Base-by-base conservation (phyloP, 2,329 filamentous ascomycete genomes). In the Cytospora schulzeri region DNA sequence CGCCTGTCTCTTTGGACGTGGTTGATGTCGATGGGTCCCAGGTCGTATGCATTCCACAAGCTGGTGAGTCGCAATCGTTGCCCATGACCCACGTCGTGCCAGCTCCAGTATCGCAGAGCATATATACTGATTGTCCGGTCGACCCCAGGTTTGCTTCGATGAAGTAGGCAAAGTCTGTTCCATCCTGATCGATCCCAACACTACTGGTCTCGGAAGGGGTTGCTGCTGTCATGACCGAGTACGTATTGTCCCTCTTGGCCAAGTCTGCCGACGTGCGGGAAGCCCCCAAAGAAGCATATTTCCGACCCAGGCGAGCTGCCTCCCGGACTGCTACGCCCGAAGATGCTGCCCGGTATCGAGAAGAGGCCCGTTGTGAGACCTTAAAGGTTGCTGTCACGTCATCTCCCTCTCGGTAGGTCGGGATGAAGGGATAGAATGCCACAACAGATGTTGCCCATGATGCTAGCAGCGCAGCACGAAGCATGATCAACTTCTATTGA, bases 51-150 rank as follows among this genome's bases (percentile, higher is more conserved):
- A 81, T 79, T 33, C 77, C 73, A 74, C 93, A 97, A 5, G 91
- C 85, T 28, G 81, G 75, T 3, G 86, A 86, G 19, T 75, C 81
- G 78, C 93, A 97, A 62, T 82, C 78, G 19, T 86, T 80, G 33
- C 88, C 85, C 86, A 95, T 95, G 24, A 96, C 86, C 93, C 93
- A 97, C 15, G 89, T 92, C 64, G 91, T 92, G 26, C 85, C 85
- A 48, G 87, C 86, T 29, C 88, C 88, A 9, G 87, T 88, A 72
- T 90, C 88, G 64, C 90, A 76, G 29, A 90, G 80, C 83, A 90
- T 84, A 69, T 84, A 85, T 69, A 89, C 69, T 1, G 80, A 73
- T 68, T 83, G 85, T 51, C 76, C 75, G 17, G 78, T 75, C 4
- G 86, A 86, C 17, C 88, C 88, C 19, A 90, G 72, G 38, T 77